Conservation (phyloP, 352 stramenopile genomes). For the Pythium grandisporangium region DNA sequence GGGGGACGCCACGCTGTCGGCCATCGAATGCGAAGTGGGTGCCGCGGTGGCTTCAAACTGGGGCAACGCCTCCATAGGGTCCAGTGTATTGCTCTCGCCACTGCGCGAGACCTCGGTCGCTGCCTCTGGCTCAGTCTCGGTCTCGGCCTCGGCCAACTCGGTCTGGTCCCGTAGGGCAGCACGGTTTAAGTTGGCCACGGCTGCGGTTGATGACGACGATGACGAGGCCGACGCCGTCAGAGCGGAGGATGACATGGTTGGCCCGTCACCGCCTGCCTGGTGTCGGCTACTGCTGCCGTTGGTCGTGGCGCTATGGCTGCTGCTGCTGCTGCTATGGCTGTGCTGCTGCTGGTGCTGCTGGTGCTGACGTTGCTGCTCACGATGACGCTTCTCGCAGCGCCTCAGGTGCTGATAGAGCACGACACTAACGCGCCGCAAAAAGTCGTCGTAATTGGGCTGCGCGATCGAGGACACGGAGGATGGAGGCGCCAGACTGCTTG, state of each 20-base stretch:
- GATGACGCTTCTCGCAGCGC: conserved; percentile 73
- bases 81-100: not conserved
- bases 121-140: not conserved
- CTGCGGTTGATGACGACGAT: not conserved
- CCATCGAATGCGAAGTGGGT: not conserved
- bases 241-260: no score
- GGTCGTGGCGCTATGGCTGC: not conserved
- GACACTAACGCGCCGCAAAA: conserved; percentile 79
- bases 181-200: not conserved
- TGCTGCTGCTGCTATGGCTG: no score
- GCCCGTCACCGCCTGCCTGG: no score
- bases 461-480: conserved; percentile 72
- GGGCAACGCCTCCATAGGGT: not conserved
- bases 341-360: not conserved
- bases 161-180: no score
- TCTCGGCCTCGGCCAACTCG: no score
- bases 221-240: conserved; percentile 3
- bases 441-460: conserved; percentile 89
- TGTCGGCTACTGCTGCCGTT: no score
- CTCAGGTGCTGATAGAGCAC: conserved; percentile 87
- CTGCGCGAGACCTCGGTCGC: not conserved
- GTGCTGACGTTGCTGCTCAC: conserved; percentile 41
- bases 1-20: conserved; percentile 34
- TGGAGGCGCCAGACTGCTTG: conserved; percentile 52
- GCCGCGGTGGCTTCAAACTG: not conserved